Evolutionary conservation across 148 eudicot species (phyloP), one percentile per base, ranked within the genome.

Genomic region (Agrostemma githago): DNA sequence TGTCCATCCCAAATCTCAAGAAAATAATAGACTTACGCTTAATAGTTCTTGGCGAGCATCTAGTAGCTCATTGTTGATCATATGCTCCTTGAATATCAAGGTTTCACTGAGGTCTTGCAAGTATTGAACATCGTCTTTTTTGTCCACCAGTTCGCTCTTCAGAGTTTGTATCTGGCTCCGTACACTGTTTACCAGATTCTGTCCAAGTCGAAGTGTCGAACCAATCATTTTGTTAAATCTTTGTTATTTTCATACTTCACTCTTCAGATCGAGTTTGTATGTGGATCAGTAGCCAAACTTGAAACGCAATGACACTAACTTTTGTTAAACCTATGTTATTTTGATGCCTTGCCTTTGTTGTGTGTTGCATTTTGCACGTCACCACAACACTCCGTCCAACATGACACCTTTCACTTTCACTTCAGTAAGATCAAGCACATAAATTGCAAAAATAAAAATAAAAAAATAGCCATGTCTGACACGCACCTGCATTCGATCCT

Each of bases 41-140:
- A 78, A 10, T 58, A 78, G 41, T 60, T 78, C 77, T 67, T 21
- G 59, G 6, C 76, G 81, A 59, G 68, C 81, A 73, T 73, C 81
- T 14, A 72, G 53, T 5, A 78, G 53, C 76, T 78, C 81, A 46
- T 67, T 67, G 73, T 80, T 76, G 73, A 66, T 69, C 72, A 74
- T 62, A 56, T 76, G 75, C 80, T 82, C 77, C 42, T 43, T 63
- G 53, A 56, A 62, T 58, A 74, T 56, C 14, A 64, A 64, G 2
- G 71, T 74, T 74, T 73, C 71, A 57, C 14, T 70, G 40, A 75
- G 65, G 67, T 67, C 46, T 43, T 59, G 77, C 71, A 40, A 15
- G 75, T 72, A 72, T 39, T 38, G 34, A 51, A 77, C 61, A 37
- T 77, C 71, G 20, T 70, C 79, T 71, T 70, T 62, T 62, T 77